phyloP scores from a whole-genome alignment of 768 basidiomycete genomes.

The Kwoniella shandongensis region DNA sequence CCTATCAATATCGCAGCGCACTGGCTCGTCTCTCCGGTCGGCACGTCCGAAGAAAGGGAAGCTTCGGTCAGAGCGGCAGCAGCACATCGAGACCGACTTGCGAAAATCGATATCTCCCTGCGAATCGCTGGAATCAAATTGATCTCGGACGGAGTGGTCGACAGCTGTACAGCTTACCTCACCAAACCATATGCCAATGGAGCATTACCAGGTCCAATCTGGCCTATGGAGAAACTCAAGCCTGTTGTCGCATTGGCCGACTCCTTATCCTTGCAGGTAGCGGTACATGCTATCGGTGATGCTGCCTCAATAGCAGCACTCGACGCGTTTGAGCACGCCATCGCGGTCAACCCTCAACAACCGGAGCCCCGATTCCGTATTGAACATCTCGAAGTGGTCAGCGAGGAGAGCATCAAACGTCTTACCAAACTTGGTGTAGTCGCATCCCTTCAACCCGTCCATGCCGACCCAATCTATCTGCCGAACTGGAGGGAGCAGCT shows the following conservation, averaged over 20 bases:
- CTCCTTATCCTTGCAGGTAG: slow-evolving; percentile 22
- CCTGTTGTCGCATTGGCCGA: slow-evolving; percentile 23
- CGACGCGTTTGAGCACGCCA: slow-evolving; percentile 24
- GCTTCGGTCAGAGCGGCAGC: slow-evolving; percentile 18
- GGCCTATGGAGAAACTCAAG: slow-evolving; percentile 17
- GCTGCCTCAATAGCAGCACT: slow-evolving; percentile 26
- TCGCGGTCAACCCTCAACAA: slow-evolving; percentile 11
- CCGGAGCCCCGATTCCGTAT: slow-evolving; percentile 16
- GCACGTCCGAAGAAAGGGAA: slow-evolving; percentile 9
- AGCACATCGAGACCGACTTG: slow-evolving; percentile 10
- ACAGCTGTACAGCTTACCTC: slow-evolving; percentile 30
- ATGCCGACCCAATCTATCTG: slow-evolving; percentile 28
- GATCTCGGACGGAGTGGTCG: slow-evolving; percentile 32
- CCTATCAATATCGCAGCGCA: slow-evolving; percentile 22
- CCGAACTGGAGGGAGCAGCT: slow-evolving; percentile 22
- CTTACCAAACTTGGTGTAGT: slow-evolving; percentile 23
- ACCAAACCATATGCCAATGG: slow-evolving; percentile 25
- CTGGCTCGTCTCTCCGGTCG: slow-evolving; percentile 18
- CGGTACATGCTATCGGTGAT: slow-evolving; percentile 34
- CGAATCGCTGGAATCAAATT: slow-evolving; percentile 33
- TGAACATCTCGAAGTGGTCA: slow-evolving; percentile 33
- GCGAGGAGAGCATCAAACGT: slow-evolving; percentile 13
- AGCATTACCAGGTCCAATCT: slow-evolving; percentile 23
- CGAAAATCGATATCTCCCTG: slow-evolving; percentile 7
- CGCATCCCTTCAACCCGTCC: slow-evolving; percentile 33